A percentile compares a stretch with the other conserved stretches of the same genome.
Conservation (phyloP, 2,329 filamentous ascomycete genomes). For the Nemania diffusa region DNA sequence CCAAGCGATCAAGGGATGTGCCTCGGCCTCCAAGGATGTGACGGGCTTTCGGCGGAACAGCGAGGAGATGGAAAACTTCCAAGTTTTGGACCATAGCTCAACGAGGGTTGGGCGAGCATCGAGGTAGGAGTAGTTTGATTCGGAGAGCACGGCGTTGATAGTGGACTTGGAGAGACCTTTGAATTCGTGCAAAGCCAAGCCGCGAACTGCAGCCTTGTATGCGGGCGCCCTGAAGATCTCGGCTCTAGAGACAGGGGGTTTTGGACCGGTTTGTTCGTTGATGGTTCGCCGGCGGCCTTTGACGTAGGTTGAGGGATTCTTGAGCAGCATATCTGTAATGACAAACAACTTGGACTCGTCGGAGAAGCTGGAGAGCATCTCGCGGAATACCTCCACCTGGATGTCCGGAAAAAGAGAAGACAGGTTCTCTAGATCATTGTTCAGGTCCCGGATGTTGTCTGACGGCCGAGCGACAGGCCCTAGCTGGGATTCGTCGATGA, state of each 20-base stretch:
- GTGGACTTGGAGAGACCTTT: slow-evolving; percentile 77
- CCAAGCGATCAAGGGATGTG: slow-evolving; percentile 72
- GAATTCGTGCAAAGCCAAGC: slow-evolving; percentile 79
- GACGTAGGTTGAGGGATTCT: slow-evolving; percentile 75
- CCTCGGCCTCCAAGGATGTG: slow-evolving; percentile 64
- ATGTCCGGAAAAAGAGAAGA: slow-evolving; percentile 81
- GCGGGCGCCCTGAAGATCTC: slow-evolving; percentile 74
- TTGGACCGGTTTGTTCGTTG: slow-evolving; percentile 45
- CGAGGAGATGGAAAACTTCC: slow-evolving; percentile 79
- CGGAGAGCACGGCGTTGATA: slow-evolving; percentile 81
- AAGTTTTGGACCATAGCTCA: slow-evolving; percentile 76
- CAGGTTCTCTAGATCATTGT: slow-evolving; percentile 74
- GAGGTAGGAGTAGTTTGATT: slow-evolving; percentile 82
- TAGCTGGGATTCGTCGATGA: slow-evolving; percentile 67
- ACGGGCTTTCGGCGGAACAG: slow-evolving; percentile 72
- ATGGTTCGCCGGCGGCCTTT: slow-evolving; percentile 70
- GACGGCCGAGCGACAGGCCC: slow-evolving; percentile 60
- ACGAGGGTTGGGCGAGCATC: slow-evolving; percentile 76
- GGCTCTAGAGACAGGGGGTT: slow-evolving; percentile 60
- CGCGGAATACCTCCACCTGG: slow-evolving; percentile 83
- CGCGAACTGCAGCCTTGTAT: slow-evolving; percentile 76
- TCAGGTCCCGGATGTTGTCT: slow-evolving; percentile 74
- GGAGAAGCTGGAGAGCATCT: slow-evolving; percentile 80
- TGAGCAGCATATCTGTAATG: slow-evolving; percentile 80
- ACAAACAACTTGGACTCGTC: slow-evolving; percentile 80